phyloP scores from a whole-genome alignment of 1,284 basidiomycete species.

The Prillingera fragicola region DNA sequence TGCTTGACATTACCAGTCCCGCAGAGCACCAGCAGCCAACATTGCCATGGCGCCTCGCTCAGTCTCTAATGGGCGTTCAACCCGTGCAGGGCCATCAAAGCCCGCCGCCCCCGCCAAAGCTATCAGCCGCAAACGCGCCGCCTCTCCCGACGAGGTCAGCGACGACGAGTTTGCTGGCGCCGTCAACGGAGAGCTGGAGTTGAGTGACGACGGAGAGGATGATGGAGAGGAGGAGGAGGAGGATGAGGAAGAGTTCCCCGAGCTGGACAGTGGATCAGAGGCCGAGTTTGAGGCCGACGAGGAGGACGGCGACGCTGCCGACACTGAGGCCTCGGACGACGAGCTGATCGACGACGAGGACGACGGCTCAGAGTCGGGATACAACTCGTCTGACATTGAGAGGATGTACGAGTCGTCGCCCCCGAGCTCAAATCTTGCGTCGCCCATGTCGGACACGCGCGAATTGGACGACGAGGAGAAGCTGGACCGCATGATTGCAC shows the following conservation, averaged over 20 bases:
- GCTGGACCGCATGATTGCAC: slow-evolving; percentile 34
- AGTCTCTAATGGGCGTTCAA: slow-evolving; percentile 5
- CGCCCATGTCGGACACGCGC: slow-evolving; percentile 15
- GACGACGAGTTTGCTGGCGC: slow-evolving; percentile 27
- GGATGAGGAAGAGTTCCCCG: slow-evolving; percentile 49
- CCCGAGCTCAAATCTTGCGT: slow-evolving; percentile 10
- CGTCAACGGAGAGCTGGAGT: slow-evolving; percentile 31
- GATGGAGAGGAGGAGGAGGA: slow-evolving; percentile 29
- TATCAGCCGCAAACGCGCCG: slow-evolving; percentile 11
- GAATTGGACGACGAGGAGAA: slow-evolving; percentile 23
- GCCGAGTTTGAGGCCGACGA: slow-evolving; percentile 48
- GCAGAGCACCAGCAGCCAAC: neutral
- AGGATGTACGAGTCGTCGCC: slow-evolving; percentile 32
- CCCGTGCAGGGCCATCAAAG: slow-evolving; percentile 1
- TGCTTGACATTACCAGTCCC: too few relatives aligned
- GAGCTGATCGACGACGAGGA: slow-evolving; percentile 42
- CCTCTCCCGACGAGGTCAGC: slow-evolving; percentile 17
- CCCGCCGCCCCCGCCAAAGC: neutral
- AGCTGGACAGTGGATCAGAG: slow-evolving; percentile 49
- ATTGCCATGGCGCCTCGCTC: slow-evolving; percentile 15
- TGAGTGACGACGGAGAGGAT: slow-evolving; percentile 22
- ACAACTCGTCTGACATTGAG: slow-evolving; percentile 49
- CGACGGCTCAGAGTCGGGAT: slow-evolving; percentile 43
- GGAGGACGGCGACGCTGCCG: slow-evolving; percentile 19
- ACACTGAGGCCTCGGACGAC: slow-evolving; percentile 26